Conservation (phyloP, 2,329 filamentous ascomycete species). For the Penicillium concentricum region DNA sequence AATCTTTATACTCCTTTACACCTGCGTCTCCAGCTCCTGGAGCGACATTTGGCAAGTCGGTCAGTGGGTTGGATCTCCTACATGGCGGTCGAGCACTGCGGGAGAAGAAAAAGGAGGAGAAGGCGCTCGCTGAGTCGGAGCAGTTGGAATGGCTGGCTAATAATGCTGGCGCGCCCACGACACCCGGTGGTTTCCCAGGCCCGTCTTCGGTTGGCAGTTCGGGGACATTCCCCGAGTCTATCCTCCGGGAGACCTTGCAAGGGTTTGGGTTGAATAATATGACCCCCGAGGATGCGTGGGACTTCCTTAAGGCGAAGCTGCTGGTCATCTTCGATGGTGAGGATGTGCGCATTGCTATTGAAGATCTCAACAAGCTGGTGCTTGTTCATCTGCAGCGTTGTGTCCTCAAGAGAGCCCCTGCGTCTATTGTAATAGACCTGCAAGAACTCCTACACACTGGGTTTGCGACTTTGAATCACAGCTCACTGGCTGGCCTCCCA, state of each 20-base stretch:
- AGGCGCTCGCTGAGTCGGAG: slow-evolving; percentile 45
- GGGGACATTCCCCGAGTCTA: slow-evolving; percentile 32
- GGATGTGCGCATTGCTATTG: slow-evolving; percentile 62
- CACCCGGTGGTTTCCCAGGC: slow-evolving; percentile 33
- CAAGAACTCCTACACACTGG: slow-evolving; percentile 66
- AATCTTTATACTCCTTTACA: slow-evolving; percentile 65
- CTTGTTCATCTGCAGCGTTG: slow-evolving; percentile 62
- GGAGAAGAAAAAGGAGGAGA: slow-evolving; percentile 78
- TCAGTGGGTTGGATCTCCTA: slow-evolving; percentile 75
- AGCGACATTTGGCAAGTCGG: slow-evolving; percentile 73
- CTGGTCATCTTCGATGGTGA: slow-evolving; percentile 65
- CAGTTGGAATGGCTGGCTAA: slow-evolving; percentile 35
- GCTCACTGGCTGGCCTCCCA: slow-evolving; percentile 66
- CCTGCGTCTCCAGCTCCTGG: slow-evolving; percentile 62
- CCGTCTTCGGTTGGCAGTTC: slow-evolving; percentile 34
- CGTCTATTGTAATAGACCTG: slow-evolving; percentile 61
- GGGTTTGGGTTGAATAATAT: slow-evolving; percentile 67
- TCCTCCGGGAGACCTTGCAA: slow-evolving; percentile 43
- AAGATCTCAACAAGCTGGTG: slow-evolving; percentile 65
- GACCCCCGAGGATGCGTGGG: slow-evolving; percentile 66
- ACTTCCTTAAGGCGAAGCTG: slow-evolving; percentile 62
- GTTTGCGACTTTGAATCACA: slow-evolving; percentile 82
- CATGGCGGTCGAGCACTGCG: slow-evolving; percentile 73
- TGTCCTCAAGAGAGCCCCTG: slow-evolving; percentile 59
- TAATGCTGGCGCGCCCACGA: slow-evolving; percentile 22